Conservation (phyloP, 129 eudicot species). For the Arctium minus region DNA sequence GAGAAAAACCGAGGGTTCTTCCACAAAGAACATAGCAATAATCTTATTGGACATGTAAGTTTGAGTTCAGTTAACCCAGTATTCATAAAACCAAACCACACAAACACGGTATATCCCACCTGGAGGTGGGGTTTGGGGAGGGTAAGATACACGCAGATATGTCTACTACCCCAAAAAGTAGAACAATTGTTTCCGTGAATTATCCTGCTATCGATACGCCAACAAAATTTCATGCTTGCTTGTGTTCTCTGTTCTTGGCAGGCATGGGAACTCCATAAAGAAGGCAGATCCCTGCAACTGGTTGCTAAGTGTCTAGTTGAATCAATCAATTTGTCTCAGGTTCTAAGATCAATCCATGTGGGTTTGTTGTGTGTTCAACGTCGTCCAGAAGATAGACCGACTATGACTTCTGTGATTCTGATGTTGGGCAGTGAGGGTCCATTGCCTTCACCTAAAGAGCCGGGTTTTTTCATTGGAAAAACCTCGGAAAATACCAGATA, state of each 20-base stretch:
- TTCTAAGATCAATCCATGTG: slow-evolving; percentile 27
- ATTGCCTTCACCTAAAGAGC: slow-evolving; percentile 24
- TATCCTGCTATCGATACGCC: no score
- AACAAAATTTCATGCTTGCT: background rate
- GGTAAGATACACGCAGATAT: no score
- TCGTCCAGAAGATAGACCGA: slow-evolving; percentile 31
- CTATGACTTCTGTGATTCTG: slow-evolving; percentile 20
- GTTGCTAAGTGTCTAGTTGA: background rate
- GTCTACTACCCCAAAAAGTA: no score
- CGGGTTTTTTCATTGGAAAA: slow-evolving; percentile 26
- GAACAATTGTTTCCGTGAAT: no score
- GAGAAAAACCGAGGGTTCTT: slow-evolving; percentile 35
- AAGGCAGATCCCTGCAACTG: slow-evolving; percentile 20
- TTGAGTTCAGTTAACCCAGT: background rate
- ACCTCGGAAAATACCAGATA: background rate
- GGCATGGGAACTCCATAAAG: slow-evolving; percentile 32
- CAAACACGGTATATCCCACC: no score
- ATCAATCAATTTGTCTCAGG: background rate
- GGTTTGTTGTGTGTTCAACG: slow-evolving; percentile 36
- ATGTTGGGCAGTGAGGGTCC: slow-evolving; percentile 30
- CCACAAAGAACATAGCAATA: slow-evolving; percentile 17
- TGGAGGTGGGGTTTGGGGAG: no score
- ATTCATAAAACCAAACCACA: no score
- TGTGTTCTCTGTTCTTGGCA: slow-evolving; percentile 7
- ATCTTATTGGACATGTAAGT: slow-evolving; percentile 44